A percentile compares a stretch with the other conserved stretches of the same genome.
Evolutionary conservation across 2,329 filamentous ascomycete genomes (phyloP).

Genomic region (Penicillium sp.): DNA sequence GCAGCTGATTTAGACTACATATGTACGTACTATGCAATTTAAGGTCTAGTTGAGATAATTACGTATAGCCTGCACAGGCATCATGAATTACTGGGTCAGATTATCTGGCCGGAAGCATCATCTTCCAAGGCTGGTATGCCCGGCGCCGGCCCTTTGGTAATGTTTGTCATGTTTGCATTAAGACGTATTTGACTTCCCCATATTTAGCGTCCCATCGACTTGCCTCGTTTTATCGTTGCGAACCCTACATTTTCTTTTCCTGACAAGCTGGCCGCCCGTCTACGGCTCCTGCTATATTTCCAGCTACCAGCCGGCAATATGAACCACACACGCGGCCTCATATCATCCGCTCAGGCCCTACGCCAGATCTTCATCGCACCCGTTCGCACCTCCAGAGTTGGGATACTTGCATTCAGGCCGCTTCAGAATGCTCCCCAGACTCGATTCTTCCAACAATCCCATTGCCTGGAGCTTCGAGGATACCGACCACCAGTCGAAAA

Average conservation of each 20-base stretch:
- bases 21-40: neutral
- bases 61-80: neutral
- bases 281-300: neutral
- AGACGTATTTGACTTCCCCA: neutral
- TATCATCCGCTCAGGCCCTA: slow-evolving; percentile 33
- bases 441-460: slow-evolving; percentile 18
- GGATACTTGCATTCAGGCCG: slow-evolving; percentile 11
- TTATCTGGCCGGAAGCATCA: neutral
- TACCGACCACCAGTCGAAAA: slow-evolving; percentile 10
- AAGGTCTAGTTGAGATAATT: neutral
- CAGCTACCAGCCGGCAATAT: slow-evolving; percentile 16
- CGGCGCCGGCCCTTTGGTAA: neutral
- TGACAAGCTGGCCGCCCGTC: neutral
- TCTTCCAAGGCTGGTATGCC: neutral
- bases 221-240: neutral
- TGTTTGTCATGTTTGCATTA: slow-evolving; percentile 3
- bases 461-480: slow-evolving; percentile 5
- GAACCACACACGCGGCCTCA: slow-evolving; percentile 34
- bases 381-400: slow-evolving; percentile 11
- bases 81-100: neutral
- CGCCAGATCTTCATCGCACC: slow-evolving; percentile 31
- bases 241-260: neutral
- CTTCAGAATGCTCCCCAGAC: slow-evolving; percentile 12
- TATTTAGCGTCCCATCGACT: neutral
- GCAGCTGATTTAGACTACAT: neutral